Base-by-base conservation (phyloP, 176 grass and related monocot species). In the bread wheat (Triticum aestivum) region DNA sequence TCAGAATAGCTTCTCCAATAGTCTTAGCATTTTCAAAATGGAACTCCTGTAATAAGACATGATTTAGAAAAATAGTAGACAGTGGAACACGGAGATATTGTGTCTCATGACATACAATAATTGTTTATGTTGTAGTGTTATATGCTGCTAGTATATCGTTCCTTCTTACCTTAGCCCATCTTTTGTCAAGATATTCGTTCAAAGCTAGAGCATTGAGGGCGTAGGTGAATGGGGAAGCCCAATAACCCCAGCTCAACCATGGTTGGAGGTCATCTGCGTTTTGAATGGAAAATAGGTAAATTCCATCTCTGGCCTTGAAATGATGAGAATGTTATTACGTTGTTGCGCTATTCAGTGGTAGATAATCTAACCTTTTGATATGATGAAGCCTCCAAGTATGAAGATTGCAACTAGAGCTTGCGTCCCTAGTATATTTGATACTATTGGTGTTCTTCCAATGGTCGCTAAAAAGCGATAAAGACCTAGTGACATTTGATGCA, bases 401-500 rank as follows among this genome's bases (percentile, higher is more conserved):
- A 86, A 88, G 56, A 95, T 85, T 76, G 85, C 86, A 71, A 86
- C 89, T 23, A 98, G 91, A 78, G 85, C 86, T 75, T 85, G 80
- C 44, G 89, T 91, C 49, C 89, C 87, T 24, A 98, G 23, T 62
- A 86, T 89, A 34, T 95, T 98, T 35, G 92, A 85, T 87, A 93
- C 85, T 65, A 97, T 87, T 86, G 94, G 95, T 26, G 95, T 98
- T 86, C 91, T 93, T 87, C 87, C 91, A 72, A 98, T 63, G 62
- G 80, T 26, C 27, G 92, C 95, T 81, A 95, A 89, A 62, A 91
- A 91, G 61, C 92, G 91, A 83, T 95, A 95, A 54, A 98, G 85
- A 44, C 85, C 79, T 78, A 95, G 87, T 69, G 95, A 93, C 91
- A 98, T 91, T 88, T 98, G 95, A 87, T 98, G 92, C 85, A 95